Evolutionary conservation across 1,284 basidiomycete genomes (phyloP).

Genomic region (Trichosporon sp.): DNA sequence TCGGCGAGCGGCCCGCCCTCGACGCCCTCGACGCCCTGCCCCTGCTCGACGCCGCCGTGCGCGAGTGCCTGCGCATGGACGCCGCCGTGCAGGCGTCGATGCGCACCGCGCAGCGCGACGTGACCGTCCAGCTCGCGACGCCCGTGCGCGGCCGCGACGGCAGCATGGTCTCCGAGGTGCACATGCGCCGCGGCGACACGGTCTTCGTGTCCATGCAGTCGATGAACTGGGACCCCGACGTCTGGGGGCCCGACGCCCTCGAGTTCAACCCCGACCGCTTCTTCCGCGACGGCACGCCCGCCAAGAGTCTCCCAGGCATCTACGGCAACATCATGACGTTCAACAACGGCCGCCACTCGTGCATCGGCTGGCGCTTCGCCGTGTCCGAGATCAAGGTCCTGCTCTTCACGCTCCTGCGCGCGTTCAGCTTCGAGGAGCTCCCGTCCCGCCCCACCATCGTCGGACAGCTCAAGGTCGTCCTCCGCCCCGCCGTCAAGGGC

Average conservation of each 20-base stretch:
- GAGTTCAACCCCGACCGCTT: constrained; percentile 65
- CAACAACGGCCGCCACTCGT: constrained; percentile 62
- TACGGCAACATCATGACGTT: constrained; percentile 65
- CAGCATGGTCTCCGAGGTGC: constrained; percentile 28
- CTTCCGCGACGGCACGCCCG: constrained; percentile 20
- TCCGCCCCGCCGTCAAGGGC: constrained; percentile 39
- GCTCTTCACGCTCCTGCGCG: constrained; percentile 57
- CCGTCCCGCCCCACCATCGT: constrained; percentile 32
- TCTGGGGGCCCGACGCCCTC: constrained; percentile 64
- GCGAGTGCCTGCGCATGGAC: constrained; percentile 61
- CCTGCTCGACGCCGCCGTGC: constrained; percentile 59
- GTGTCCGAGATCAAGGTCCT: constrained; percentile 62
- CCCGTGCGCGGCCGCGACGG: constrained; percentile 43
- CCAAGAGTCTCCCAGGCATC: constrained; percentile 57
- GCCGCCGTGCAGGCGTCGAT: constrained; percentile 61
- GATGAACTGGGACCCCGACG: constrained; percentile 57
- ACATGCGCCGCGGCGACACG: constrained; percentile 20
- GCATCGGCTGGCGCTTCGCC: constrained; percentile 68
- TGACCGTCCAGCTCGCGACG: constrained; percentile 57
- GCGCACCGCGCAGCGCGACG: constrained; percentile 57
- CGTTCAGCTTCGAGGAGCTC: constrained; percentile 58
- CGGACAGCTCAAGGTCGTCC: constrained; percentile 38
- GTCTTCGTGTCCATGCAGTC: constrained; percentile 32
- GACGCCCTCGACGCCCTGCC: constrained; percentile 23
- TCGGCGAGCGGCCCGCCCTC: constrained; percentile 32